Evolutionary conservation across 768 basidiomycete species (phyloP).

Genomic region (Pleurotus djamor): DNA sequence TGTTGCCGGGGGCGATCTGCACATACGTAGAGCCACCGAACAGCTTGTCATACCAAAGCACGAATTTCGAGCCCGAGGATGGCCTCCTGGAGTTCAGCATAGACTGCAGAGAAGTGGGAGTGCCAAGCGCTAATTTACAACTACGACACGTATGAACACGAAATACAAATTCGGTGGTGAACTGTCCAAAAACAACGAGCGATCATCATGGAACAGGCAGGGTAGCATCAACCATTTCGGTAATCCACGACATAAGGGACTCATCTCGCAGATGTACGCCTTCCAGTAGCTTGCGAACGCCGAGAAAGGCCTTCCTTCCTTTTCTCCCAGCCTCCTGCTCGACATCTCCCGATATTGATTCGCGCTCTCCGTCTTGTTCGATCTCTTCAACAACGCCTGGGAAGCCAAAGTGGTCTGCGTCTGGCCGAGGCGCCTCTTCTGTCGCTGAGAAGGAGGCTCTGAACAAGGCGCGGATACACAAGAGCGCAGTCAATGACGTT

Average conservation of each 20-base stretch:
- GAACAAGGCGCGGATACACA: conserved; percentile 83
- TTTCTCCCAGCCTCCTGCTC: conserved; percentile 70
- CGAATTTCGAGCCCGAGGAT: conserved; percentile 42
- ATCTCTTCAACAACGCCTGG: conserved; percentile 78
- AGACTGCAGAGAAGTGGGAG: too few species aligned
- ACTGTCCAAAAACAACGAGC: not conserved
- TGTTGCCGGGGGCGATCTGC: conserved; percentile 42
- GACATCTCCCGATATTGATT: conserved; percentile 37
- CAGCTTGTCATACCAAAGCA: conserved; percentile 43
- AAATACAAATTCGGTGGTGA: not conserved
- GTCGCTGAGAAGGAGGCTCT: conserved; percentile 73
- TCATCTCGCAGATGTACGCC: conserved; percentile 68
- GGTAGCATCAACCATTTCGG: conserved; percentile 13
- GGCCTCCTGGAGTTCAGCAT: not conserved
- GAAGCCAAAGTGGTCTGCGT: conserved; percentile 89
- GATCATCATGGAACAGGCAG: not conserved
- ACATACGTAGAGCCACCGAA: conserved; percentile 46
- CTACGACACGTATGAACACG: not conserved
- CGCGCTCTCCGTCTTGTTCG: conserved; percentile 50
- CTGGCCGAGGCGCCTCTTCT: conserved; percentile 66
- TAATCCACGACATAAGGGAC: conserved; percentile 36
- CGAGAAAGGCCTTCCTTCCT: conserved; percentile 71
- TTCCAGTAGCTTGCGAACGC: conserved; percentile 57
- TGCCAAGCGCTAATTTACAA: not conserved
- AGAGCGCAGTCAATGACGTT: conserved; percentile 74